Base-by-base conservation (phyloP, 345 rosid genomes). In the Turritis glabra region DNA sequence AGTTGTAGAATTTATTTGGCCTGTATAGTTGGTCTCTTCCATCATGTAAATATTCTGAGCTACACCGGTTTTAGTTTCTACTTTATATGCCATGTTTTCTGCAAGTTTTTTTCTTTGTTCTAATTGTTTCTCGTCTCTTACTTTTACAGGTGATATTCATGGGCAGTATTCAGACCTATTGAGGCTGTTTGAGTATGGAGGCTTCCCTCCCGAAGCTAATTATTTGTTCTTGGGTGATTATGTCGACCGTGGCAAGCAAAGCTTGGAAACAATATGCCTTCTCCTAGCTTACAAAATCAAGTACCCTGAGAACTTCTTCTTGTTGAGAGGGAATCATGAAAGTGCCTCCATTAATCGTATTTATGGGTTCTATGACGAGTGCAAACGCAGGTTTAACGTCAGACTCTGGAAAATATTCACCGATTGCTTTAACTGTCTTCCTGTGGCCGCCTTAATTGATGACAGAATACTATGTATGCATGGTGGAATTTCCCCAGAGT, bases 181-280 rank as follows among this genome's bases (percentile, higher is more conserved):
- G 81, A 88, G 92, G 79, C 96, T 90, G 46, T 92, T 92, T 71
- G 96, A 90, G 74, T 90, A 90, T 59, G 98, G 96, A 32, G 95
- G 98, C 37, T 90, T 88, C 64, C 98, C 98, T 80, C 98, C 98
- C 0, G 80, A 69, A 57, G 89, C 92, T 46, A 92, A 92, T 80
- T 92, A 92, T 74, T 80, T 92, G 73, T 92, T 92, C 80, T 76
- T 92, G 26, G 96, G 96, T 56, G 98, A 92, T 72, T 92, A 92
- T 71, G 96, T 92, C n/a, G 98, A 92, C 74, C 96, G 96, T 64
- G 98, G 98, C 75, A 92, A 92, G 85, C 98, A 90, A 76, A 90
- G 98, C 85, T 80, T 92, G 81, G 98, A 92, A 80, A 90, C 98
- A 50, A 90, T 92, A 73, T 92, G 97, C 81, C 90, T 92, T 77